Percentiles rank a stretch among this genome's conserved stretches.
These are phyloP conservation scores for Alternaria triticimaculans DNA, from an alignment of 2,329 filamentous ascomycete genomes.

Conservation along the genomic window DNA sequence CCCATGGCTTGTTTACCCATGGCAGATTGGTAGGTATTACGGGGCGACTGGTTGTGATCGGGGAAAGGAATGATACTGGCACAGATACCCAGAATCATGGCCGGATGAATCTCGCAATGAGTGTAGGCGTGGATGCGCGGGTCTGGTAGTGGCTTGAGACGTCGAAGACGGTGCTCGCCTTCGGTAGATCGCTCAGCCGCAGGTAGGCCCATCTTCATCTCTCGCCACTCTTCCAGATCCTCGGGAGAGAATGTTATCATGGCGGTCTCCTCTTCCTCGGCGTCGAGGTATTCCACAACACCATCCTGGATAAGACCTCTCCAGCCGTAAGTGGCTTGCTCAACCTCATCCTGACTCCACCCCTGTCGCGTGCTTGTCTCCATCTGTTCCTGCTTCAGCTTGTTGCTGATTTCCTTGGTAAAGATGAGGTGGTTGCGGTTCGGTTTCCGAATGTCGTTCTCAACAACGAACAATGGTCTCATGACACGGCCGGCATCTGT, in stretches of 20 bases:
- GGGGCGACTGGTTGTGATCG: constrained; percentile 97
- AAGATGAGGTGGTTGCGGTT: constrained; percentile 81
- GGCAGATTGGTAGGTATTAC: constrained; percentile 98
- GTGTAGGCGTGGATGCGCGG: constrained; percentile 91
- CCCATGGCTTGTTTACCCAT: constrained; percentile 99
- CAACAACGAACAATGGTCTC: constrained; percentile 90
- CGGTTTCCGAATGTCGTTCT: constrained; percentile 77
- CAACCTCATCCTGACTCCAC: constrained; percentile 66
- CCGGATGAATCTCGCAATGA: constrained; percentile 98
- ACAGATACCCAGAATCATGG: constrained; percentile 98
- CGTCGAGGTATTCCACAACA: constrained; percentile 94
- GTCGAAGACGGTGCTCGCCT: constrained; percentile 77
- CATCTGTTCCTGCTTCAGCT: constrained; percentile 76
- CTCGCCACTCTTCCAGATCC: constrained; percentile 73
- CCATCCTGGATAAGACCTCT: constrained; percentile 82
- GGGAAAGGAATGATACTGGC: constrained; percentile 99
- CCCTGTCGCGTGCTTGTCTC: constrained; percentile 63
- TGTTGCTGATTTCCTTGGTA: constrained; percentile 77
- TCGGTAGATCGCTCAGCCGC: constrained; percentile 56
- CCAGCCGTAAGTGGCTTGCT: constrained; percentile 78
- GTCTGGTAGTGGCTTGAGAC: constrained; percentile 87
- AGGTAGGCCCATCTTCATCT: constrained; percentile 53
- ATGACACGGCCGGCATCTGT: constrained; percentile 96
- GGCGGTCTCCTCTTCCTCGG: constrained; percentile 96
- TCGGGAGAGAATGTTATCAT: constrained; percentile 99